Conservation (phyloP, 352 stramenopile species). For the Phytopythium boreale region DNA sequence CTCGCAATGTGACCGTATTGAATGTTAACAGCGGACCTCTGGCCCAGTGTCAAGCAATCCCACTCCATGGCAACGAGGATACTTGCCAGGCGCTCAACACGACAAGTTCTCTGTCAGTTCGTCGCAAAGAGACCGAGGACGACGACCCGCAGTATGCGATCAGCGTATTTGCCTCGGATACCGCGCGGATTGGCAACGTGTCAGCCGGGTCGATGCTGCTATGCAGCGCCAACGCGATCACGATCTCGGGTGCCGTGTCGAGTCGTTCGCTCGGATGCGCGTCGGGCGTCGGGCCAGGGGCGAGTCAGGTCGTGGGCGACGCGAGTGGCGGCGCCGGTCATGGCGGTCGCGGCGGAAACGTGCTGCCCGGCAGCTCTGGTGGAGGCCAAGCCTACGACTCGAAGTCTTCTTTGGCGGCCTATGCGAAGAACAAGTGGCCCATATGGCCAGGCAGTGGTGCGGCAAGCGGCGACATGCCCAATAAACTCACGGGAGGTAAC, state of each 20-base stretch:
- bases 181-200: slow-evolving; percentile 41
- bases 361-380: slow-evolving; percentile 49
- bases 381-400: slow-evolving; percentile 44
- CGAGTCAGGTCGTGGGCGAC: slow-evolving; percentile 39
- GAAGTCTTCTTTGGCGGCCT: slow-evolving; percentile 5
- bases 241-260: slow-evolving; percentile 33
- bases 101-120: neutral
- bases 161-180: slow-evolving; percentile 38
- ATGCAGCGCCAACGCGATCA: slow-evolving; percentile 41
- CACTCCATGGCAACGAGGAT: slow-evolving; percentile 33
- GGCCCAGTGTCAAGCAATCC: slow-evolving; percentile 33
- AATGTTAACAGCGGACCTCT: slow-evolving; percentile 49
- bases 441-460: slow-evolving; percentile 69
- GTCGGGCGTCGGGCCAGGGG: slow-evolving; percentile 48
- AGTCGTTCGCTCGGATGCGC: slow-evolving; percentile 43
- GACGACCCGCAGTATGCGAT: slow-evolving; percentile 32
- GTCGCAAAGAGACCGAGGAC: neutral
- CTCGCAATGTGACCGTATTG: slow-evolving; percentile 39
- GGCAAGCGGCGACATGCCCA: slow-evolving; percentile 41
- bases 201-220: slow-evolving; percentile 57
- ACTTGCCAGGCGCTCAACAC: slow-evolving; percentile 31
- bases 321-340: slow-evolving; percentile 70
- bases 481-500: slow-evolving; percentile 53
- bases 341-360: slow-evolving; percentile 55
- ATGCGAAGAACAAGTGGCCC: slow-evolving; percentile 31